Conservation (phyloP, 2,329 filamentous ascomycete species). For the Fusarium begoniae region DNA sequence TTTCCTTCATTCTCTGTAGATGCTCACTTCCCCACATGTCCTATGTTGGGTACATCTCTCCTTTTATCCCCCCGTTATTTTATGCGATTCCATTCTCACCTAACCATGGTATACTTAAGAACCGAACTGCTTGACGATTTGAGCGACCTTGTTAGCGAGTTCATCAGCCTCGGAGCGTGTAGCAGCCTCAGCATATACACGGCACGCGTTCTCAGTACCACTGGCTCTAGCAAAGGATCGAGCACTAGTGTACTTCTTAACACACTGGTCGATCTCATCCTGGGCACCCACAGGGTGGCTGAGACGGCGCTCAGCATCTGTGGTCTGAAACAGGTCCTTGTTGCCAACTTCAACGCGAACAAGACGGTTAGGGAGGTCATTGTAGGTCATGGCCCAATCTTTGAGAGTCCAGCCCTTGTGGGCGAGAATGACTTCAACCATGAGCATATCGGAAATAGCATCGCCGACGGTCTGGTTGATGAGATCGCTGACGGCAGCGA, state of each 20-base stretch:
- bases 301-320: slow-evolving; percentile 90
- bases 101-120: slow-evolving; percentile 37
- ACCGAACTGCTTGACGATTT: slow-evolving; percentile 72
- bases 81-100: slow-evolving; percentile 14
- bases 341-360: slow-evolving; percentile 90
- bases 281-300: slow-evolving; percentile 83
- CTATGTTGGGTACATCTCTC: background rate
- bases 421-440: slow-evolving; percentile 94
- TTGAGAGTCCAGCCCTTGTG: slow-evolving; percentile 91
- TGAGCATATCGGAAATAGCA: slow-evolving; percentile 92
- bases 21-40: background rate
- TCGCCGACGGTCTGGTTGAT: slow-evolving; percentile 99
- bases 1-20: background rate
- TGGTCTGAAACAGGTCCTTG: slow-evolving; percentile 89
- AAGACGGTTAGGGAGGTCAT: slow-evolving; percentile 93
- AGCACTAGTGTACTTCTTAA: slow-evolving; percentile 90
- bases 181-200: slow-evolving; percentile 94
- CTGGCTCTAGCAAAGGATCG: slow-evolving; percentile 91
- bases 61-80: slow-evolving; percentile 10
- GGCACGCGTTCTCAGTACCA: slow-evolving; percentile 94
- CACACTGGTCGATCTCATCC: slow-evolving; percentile 83
- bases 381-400: slow-evolving; percentile 94
- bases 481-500: slow-evolving; percentile 84
- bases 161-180: slow-evolving; percentile 91
- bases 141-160: slow-evolving; percentile 82